Base-by-base conservation (phyloP, 306 rosid species). In the Medicago ruthenica region DNA sequence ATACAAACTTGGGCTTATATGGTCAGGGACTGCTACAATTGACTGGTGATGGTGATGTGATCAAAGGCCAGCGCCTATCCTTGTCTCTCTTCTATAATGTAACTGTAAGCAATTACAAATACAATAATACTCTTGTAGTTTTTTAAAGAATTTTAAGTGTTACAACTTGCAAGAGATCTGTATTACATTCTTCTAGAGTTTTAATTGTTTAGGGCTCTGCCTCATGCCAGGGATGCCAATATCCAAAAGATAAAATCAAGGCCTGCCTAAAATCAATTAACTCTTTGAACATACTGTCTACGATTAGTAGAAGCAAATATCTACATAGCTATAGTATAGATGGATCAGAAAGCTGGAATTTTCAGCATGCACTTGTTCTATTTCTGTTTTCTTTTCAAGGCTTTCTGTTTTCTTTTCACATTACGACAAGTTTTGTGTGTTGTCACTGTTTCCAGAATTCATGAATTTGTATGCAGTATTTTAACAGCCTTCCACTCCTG, bases 71-170 rank as follows among this genome's bases (percentile, higher is more conserved):
- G 83, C 88, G 97, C 60, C 89, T 95, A 70, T 95, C 98, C 53
- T 87, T 95, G 88, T 95, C 98, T 79, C 98, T 95, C 75, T 95
- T 95, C 89, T 95, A 95, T 82, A 95, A 95, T 88, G 86, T 95
- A 78, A 95, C 98, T 67, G 98, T 95, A 92, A 92, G 98, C 47
- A 68, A 70, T 77, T 74, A 8, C 76, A 42, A 71, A 31, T 18
- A 54, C 74, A 55, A 58, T 41, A 17, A 13, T 17, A 67, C 14
- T 63, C 70, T 24, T 48, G 14, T 34, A 7, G 57, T 47, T 80
- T 81, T 69, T 81, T 17, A 7, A 65, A 40, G 50, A 37, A 21
- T 27, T 22, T 34, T n/a, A 9, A 7, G 67, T 71, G 9, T 72
- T 75, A 53, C 73, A 61, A 67, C 51, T 72, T 75, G 44, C 73